A percentile compares a stretch with the other conserved stretches of the same genome.
Conservation (phyloP, 148 eudicot species). For the Selenicereus undatus region DNA sequence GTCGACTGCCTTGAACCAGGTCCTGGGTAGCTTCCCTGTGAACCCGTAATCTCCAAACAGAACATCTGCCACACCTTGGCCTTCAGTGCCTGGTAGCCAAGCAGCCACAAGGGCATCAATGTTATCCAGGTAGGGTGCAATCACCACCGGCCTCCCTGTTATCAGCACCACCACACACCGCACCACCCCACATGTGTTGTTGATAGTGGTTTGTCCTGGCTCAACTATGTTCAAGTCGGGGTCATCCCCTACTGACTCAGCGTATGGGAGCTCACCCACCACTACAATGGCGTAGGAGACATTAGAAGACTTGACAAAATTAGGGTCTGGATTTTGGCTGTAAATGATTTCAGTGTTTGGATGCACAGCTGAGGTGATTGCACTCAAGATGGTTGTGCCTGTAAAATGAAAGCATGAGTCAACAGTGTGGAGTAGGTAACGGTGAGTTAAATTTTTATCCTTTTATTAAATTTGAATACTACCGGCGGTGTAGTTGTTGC, state of each 20-base stretch:
- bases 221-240: background rate
- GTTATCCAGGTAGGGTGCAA: slow-evolving; percentile 13
- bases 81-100: slow-evolving; percentile 30
- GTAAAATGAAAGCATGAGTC: background rate
- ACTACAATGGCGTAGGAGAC: slow-evolving; percentile 26
- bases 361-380: slow-evolving; percentile 3
- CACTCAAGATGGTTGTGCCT: slow-evolving; percentile 4
- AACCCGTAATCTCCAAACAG: slow-evolving; percentile 28
- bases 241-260: slow-evolving; percentile 23
- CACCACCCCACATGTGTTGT: slow-evolving; percentile 16
- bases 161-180: slow-evolving; percentile 21
- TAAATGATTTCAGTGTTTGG: slow-evolving; percentile 21
- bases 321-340: slow-evolving; percentile 13
- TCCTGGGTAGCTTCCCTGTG: slow-evolving; percentile 25
- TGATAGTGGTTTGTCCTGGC: slow-evolving; percentile 13
- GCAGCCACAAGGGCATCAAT: slow-evolving; percentile 27
- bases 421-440: background rate
- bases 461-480: background rate
- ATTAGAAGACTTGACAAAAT: slow-evolving; percentile 16
- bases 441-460: background rate
- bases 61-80: slow-evolving; percentile 26
- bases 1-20: slow-evolving; percentile 27
- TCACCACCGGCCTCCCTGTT: slow-evolving; percentile 23
- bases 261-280: slow-evolving; percentile 26
- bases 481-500: slow-evolving; percentile 17